Evolutionary conservation across 129 eudicot genomes (phyloP), one percentile per base, ranked within the genome.

Genomic region (Logfia minima): DNA sequence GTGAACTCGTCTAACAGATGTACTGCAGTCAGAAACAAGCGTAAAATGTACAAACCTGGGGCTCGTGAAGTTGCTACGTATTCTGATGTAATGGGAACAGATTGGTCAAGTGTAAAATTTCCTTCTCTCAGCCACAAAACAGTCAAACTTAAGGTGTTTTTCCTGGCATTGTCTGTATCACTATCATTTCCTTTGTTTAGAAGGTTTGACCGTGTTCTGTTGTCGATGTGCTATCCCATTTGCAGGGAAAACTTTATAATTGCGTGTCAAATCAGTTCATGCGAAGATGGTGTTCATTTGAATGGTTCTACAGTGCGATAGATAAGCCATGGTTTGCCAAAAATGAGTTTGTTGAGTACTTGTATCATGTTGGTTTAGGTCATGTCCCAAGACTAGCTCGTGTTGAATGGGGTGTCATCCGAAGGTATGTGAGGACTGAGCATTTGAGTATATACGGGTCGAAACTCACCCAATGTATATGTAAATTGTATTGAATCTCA

Each of bases 261-360:
- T 86, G 93, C 78, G 73, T 94, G 43, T 89, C 83, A 16, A 91
- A 91, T 83, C 79, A 71, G 16, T 87, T 72, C 23, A 81, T 83
- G 62, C 77, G 97, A 79, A 91, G 89, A 80, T 91, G 98, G 97
- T 94, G 98, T 83, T 69, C 85, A 52, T 87, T 81, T 83, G 98
- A 94, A 79, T 94, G 96, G 96, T 91, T 91, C 82, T 91, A 94
- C 81, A 87, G 96, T 89, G 93, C 96, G 43, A 86, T 94, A 75
- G 98, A 94, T 78, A 89, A 89, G 79, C 97, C 96, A 55, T 94
- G 98, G 97, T 94, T 94, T 79, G 93, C 98, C 53, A 94, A 91
- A 83, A 83, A 87, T 78, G 98, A 94, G 82, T 94, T 94, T 83
- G 97, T 91, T 59, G 98, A 94, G 84, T 94, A 94, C 82, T 75